phyloP scores from a whole-genome alignment of 345 rosid species.

The Linum usitatissimum region DNA sequence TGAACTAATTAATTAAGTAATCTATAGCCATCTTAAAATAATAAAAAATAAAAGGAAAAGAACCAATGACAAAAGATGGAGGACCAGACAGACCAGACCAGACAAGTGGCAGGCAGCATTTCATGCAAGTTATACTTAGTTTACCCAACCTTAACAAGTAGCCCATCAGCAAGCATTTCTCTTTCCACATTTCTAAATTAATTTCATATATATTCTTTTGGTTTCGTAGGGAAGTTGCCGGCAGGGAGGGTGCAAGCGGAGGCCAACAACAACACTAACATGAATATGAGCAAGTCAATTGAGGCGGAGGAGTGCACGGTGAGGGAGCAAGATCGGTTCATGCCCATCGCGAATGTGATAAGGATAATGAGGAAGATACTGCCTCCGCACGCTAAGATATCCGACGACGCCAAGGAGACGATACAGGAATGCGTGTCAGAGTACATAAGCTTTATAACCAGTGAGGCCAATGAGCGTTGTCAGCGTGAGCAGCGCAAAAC shows the following conservation, averaged over 20 bases:
- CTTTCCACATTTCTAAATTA: background rate
- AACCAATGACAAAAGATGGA: background rate
- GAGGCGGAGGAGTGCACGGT: constrained; percentile 9
- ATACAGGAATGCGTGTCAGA: constrained; percentile 29
- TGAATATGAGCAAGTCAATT: no score
- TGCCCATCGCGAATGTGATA: constrained; percentile 28
- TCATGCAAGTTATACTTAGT: constrained; percentile 15
- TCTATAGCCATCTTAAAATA: no score
- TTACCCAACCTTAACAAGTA: constrained; percentile 5
- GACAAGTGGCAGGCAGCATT: constrained; percentile 27
- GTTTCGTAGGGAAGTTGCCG: background rate
- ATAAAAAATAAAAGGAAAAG: background rate
- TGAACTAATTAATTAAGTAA: no score
- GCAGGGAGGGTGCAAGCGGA: background rate
- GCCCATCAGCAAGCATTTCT: background rate
- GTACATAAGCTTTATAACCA: constrained; percentile 29
- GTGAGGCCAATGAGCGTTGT: constrained; percentile 29
- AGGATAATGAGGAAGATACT: constrained; percentile 28
- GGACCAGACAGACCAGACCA: background rate
- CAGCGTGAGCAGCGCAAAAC: constrained; percentile 32
- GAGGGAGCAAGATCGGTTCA: constrained; percentile 28
- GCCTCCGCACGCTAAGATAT: constrained; percentile 24
- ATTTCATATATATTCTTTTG: background rate
- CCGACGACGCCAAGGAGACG: constrained; percentile 28
- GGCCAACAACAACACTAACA: background rate